These are phyloP conservation scores for Pseudozyma sp. DNA, from an alignment of 1,284 basidiomycete species.

Conservation along the genomic window DNA sequence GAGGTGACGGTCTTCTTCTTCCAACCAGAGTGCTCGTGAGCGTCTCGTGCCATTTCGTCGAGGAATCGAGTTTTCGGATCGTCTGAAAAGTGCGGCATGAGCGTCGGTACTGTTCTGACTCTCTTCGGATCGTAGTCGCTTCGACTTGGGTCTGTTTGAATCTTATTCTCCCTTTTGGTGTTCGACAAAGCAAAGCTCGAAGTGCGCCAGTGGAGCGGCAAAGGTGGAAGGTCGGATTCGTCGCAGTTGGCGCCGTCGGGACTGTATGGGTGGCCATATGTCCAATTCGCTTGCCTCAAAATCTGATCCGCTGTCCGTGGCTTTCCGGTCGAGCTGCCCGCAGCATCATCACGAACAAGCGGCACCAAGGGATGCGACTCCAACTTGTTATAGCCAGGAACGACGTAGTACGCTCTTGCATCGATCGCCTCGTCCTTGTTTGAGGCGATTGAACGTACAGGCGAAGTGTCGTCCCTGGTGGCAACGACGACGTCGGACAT, in stretches of 20 bases:
- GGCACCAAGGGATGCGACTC: slow-evolving; percentile 63
- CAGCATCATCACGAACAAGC: slow-evolving; percentile 18
- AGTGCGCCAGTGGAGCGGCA: slow-evolving; percentile 53
- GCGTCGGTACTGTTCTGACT: slow-evolving; percentile 52
- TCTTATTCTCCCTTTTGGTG: neutral
- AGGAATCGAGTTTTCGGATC: slow-evolving; percentile 68
- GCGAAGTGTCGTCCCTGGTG: slow-evolving; percentile 11
- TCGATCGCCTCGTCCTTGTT: slow-evolving; percentile 13
- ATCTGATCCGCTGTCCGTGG: neutral
- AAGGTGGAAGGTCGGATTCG: slow-evolving; percentile 31
- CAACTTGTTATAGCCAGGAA: slow-evolving; percentile 59
- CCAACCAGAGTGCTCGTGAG: slow-evolving; percentile 62
- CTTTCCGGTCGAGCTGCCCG: neutral
- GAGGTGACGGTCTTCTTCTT: slow-evolving; percentile 21
- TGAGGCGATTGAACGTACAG: neutral
- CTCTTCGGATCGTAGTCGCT: slow-evolving; percentile 25
- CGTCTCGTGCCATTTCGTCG: slow-evolving; percentile 61
- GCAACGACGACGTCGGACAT: slow-evolving; percentile 50
- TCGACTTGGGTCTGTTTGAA: slow-evolving; percentile 13
- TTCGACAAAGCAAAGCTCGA: slow-evolving; percentile 23
- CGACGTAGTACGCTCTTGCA: slow-evolving; percentile 58
- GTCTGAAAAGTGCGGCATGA: slow-evolving; percentile 67
- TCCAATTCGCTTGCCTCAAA: slow-evolving; percentile 43
- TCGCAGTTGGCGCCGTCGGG: slow-evolving; percentile 17
- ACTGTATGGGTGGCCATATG: slow-evolving; percentile 66